These are phyloP conservation scores for Oidium heveae DNA, from an alignment of 2,329 filamentous ascomycete genomes.

Conservation along the genomic window DNA sequence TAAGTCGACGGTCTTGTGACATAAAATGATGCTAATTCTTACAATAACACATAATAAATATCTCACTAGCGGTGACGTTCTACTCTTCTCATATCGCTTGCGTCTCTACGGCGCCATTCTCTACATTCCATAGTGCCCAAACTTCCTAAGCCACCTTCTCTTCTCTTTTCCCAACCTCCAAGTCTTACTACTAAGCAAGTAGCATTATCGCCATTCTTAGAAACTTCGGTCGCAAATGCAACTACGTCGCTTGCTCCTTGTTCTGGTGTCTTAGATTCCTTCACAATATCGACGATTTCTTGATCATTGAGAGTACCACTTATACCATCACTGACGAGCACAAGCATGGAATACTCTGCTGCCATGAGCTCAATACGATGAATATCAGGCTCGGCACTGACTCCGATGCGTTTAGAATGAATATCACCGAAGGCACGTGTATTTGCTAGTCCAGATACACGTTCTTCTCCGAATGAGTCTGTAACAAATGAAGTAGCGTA, in stretches of 20 bases:
- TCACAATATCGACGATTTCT: conserved; percentile 87
- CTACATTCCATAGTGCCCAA: conserved; percentile 80
- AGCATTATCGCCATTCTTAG: conserved; percentile 33
- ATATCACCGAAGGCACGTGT: conserved; percentile 88
- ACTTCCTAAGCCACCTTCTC: conserved; percentile 69
- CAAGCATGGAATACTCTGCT: conserved; percentile 71
- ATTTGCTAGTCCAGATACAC: conserved; percentile 81
- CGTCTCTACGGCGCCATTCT: conserved; percentile 59
- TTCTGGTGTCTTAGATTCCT: conserved; percentile 79
- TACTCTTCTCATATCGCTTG: conserved; percentile 49
- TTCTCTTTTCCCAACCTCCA: conserved; percentile 44
- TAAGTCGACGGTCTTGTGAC: no score
- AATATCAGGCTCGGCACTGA: conserved; percentile 82
- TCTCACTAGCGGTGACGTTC: neutral
- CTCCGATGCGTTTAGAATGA: conserved; percentile 70
- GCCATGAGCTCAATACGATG: conserved; percentile 53
- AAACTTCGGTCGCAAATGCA: conserved; percentile 66
- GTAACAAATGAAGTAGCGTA: conserved; percentile 75
- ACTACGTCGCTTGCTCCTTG: conserved; percentile 59
- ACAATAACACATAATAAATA: no score
- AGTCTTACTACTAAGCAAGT: conserved; percentile 42
- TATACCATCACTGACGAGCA: conserved; percentile 72
- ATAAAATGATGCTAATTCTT: no score
- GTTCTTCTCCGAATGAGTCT: conserved; percentile 92
- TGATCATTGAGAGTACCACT: conserved; percentile 71